A percentile compares a stretch with the other conserved stretches of the same genome.
These are phyloP conservation scores for Solanum hybrid DNA, from an alignment of 305 asterid genomes.

Conservation along the genomic window DNA sequence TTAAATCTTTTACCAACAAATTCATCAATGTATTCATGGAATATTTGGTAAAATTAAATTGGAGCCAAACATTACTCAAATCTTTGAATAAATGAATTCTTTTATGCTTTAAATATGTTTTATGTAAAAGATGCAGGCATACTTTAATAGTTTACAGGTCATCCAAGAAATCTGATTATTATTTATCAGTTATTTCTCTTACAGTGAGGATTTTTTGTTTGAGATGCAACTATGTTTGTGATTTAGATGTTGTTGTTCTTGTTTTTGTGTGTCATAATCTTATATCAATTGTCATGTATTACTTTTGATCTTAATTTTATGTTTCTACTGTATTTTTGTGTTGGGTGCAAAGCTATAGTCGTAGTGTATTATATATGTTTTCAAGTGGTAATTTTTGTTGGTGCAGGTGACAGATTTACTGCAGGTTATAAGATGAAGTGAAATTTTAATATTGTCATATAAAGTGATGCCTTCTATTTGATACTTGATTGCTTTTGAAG, in stretches of 20 bases:
- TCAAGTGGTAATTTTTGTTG: background rate
- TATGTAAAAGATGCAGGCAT: background rate
- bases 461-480: background rate
- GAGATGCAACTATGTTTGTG: background rate
- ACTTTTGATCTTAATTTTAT: background rate
- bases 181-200: background rate
- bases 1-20: too few species aligned
- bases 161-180: background rate
- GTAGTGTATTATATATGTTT: background rate
- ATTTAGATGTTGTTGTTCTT: too few species aligned
- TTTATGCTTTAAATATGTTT: background rate
- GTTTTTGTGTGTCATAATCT: background rate
- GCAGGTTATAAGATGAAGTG: background rate
- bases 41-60: too few species aligned
- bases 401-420: background rate
- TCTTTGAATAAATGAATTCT: background rate
- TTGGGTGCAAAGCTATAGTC: background rate
- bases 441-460: background rate
- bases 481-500: background rate
- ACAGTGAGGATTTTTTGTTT: background rate
- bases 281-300: background rate
- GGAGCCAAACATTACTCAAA: too few species aligned
- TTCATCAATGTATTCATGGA: too few species aligned
- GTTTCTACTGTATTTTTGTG: background rate
- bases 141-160: background rate